A percentile compares a stretch with the other conserved stretches of the same genome.
phyloP scores from a whole-genome alignment of 83 land plant species.

The Picea engelmannii region DNA sequence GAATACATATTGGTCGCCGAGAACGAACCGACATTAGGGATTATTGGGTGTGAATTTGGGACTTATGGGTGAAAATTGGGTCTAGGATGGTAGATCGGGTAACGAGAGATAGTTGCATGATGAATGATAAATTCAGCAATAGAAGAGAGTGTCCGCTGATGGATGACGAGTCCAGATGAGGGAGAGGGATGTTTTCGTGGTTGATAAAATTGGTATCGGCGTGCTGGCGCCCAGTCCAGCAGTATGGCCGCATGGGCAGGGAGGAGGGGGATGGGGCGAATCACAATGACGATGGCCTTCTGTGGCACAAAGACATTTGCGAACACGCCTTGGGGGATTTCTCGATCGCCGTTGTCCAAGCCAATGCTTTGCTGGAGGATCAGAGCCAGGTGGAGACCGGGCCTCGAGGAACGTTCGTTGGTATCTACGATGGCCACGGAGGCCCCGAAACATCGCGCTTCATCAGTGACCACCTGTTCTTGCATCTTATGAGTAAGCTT shows the following conservation, averaged over 20 bases:
- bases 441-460: constrained; percentile 71
- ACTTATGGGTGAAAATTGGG: no score
- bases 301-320: constrained; percentile 54
- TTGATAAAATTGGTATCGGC: constrained; percentile 39
- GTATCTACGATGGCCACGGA: constrained; percentile 76
- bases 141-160: not conserved
- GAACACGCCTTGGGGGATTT: constrained; percentile 55
- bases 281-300: constrained; percentile 30
- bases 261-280: constrained; percentile 24
- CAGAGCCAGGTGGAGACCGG: constrained; percentile 68
- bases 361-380: constrained; percentile 59
- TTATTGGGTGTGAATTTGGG: no score
- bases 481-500: constrained; percentile 48
- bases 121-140: not conserved
- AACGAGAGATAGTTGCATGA: not conserved
- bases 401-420: constrained; percentile 44
- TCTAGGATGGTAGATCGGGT: no score
- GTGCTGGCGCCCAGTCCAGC: constrained; percentile 47
- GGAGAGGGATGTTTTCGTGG: constrained; percentile 70
- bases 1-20: no score
- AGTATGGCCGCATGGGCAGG: constrained; percentile 61
- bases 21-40: no score
- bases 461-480: constrained; percentile 50
- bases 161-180: constrained; percentile 20
- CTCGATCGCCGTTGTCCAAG: constrained; percentile 67